A percentile compares a stretch with the other conserved stretches of the same genome.
Conservation (phyloP, 768 basidiomycete species). For the Termitomyces titanicus region DNA sequence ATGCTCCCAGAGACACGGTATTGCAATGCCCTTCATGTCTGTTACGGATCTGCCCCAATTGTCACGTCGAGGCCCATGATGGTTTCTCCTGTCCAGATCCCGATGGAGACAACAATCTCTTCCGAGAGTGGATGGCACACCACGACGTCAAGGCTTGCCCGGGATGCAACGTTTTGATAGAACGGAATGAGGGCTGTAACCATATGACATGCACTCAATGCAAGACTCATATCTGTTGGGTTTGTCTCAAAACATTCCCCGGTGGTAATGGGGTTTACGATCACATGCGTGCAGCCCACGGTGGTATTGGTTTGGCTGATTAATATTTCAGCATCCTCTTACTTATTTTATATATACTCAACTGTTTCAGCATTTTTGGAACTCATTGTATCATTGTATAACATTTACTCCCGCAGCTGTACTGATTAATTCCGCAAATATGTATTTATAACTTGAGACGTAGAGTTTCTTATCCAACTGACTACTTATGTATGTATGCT, state of each 20-base stretch:
- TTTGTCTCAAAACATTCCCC: conserved; percentile 68
- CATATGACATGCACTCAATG: conserved; percentile 79
- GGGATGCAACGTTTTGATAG: conserved; percentile 65
- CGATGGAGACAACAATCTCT: conserved; percentile 51
- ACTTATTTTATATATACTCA: neutral
- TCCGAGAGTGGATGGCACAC: conserved; percentile 57
- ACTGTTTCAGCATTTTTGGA: neutral
- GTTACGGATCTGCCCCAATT: conserved; percentile 62
- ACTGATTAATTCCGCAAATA: neutral
- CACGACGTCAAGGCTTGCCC: conserved; percentile 77
- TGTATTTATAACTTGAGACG: neutral
- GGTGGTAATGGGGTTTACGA: conserved; percentile 69
- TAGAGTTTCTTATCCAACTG: no score
- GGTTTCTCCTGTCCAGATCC: conserved; percentile 61
- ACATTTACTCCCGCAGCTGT: no score
- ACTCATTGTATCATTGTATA: no score
- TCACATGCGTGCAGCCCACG: conserved; percentile 70
- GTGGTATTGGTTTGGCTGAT: conserved; percentile 48
- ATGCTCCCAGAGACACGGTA: conserved; percentile 42
- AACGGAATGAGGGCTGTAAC: conserved; percentile 74
- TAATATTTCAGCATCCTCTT: neutral
- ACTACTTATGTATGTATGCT: no score
- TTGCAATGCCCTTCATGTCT: conserved; percentile 74
- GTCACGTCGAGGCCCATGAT: conserved; percentile 56
- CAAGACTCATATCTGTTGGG: conserved; percentile 79